Evolutionary conservation across 2,329 filamentous ascomycete species (phyloP), one percentile per base, ranked within the genome.

Genomic region (Talaromyces marneffei): DNA sequence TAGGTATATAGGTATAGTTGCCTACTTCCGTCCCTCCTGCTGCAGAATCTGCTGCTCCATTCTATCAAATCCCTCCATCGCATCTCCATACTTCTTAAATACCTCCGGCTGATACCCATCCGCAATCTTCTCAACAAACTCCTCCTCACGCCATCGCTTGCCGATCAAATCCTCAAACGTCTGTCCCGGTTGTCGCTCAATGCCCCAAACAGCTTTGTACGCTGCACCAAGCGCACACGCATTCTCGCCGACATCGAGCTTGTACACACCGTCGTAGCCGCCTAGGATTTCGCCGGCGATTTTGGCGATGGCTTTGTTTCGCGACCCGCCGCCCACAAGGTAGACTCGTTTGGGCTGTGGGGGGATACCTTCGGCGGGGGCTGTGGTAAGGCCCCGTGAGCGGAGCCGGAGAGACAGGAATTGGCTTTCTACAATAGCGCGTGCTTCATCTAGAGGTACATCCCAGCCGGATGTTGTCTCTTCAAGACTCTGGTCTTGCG

Each of bases 161-260:
- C 89, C 91, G 64, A 99, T 88, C 65, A 96, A 80, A 64, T 93
- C 88, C 72, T 97, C 94, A 77, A 97, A 97, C 3, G 83, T 90
- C 82, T 96, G 87, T 18, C 80, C 82, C 0, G 68, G 73, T 25
- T 75, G 74, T 53, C 90, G 80, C 79, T 94, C 91, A 60, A 91
- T 80, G 0, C 89, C 92, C 94, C 94, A 99, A 0, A 96, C 87
- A 14, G 94, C 93, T 78, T 97, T 97, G 78, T 97, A 97, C 27
- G 93, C 93, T 6, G 91, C 91, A 14, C 94, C 94, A 14, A 97
- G 78, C 10, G 93, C 94, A 77, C 94, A 99, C 2, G 94, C 93
- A 77, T 96, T 97, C 27, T 92, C 92, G 27, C 94, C 93, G 4
- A 97, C 91, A 71, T 97, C 92, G 14, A 99, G 85, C 76, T 89